These are phyloP conservation scores for Backusella luteola DNA, from an alignment of 192 early-diverging fungal genomes.

Conservation along the genomic window DNA sequence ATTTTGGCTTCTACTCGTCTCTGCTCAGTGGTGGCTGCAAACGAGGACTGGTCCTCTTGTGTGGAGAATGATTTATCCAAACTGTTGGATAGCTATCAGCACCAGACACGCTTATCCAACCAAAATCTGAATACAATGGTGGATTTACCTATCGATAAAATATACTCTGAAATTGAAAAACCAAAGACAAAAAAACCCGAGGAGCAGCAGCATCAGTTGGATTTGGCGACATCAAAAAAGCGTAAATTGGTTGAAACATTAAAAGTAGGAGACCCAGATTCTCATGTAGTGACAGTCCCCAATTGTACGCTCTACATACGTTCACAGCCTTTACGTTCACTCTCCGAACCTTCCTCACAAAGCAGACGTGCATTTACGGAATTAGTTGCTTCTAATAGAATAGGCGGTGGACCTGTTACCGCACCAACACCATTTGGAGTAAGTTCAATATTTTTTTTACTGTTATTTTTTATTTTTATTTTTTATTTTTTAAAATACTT, in stretches of 20 bases:
- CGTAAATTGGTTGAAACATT: not conserved
- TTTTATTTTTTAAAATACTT: not conserved
- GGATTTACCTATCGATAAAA: slow-evolving; percentile 7
- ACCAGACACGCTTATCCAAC: not conserved
- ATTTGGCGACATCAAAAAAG: not conserved
- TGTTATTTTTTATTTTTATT: not conserved
- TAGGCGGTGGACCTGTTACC: not conserved
- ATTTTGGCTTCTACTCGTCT: slow-evolving; percentile 47
- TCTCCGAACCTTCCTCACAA: slow-evolving; percentile 9
- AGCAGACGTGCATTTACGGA: not conserved
- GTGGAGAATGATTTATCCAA: slow-evolving; percentile 20
- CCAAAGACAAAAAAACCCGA: slow-evolving; percentile 2
- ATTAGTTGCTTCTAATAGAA: not conserved
- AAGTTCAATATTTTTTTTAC: not conserved
- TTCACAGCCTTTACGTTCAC: slow-evolving; percentile 4
- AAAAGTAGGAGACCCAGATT: not conserved
- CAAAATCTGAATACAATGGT: slow-evolving; percentile 1
- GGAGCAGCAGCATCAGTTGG: not conserved
- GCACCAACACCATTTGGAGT: not conserved
- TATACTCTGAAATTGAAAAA: slow-evolving; percentile 6
- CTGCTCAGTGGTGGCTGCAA: slow-evolving; percentile 37
- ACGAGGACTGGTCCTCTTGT: slow-evolving; percentile 31
- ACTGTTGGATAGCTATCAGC: slow-evolving; percentile 14
- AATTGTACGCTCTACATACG: slow-evolving; percentile 7
- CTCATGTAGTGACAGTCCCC: not conserved